Percentiles rank a stretch among this genome's conserved stretches.
Conservation (phyloP, 257 asterid genomes). For the Salvia miltiorrhiza region DNA sequence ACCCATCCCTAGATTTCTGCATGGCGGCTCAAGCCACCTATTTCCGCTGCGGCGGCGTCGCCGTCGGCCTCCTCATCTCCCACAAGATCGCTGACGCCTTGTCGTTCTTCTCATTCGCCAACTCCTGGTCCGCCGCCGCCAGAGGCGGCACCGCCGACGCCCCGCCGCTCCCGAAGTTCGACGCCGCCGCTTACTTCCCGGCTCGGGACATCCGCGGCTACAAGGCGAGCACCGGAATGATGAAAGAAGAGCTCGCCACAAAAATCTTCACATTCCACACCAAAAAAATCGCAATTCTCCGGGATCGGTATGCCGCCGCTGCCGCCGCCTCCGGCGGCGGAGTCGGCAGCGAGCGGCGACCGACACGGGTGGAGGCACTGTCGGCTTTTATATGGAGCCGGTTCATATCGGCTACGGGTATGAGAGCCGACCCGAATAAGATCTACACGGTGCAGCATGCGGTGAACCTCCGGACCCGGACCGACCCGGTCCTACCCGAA, state of each 20-base stretch:
- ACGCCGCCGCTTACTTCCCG: conserved; percentile 38
- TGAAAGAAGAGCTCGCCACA: conserved; percentile 28
- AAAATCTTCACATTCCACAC: conserved; percentile 38
- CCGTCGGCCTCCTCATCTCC: not conserved
- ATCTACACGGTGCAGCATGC: conserved; percentile 32
- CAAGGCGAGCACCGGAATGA: conserved; percentile 19
- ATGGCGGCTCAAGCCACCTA: conserved; percentile 2
- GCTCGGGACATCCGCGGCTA: conserved; percentile 29
- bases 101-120: not conserved
- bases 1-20: not conserved
- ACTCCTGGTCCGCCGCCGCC: not conserved
- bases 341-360: conserved; percentile 21
- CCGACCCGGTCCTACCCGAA: conserved; percentile 37
- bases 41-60: conserved; percentile 9
- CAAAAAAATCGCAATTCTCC: conserved; percentile 26
- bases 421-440: conserved; percentile 25
- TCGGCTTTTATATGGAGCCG: too few species aligned
- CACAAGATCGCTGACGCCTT: conserved; percentile 7
- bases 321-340: too few species aligned
- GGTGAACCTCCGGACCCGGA: conserved; percentile 40
- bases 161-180: conserved; percentile 23
- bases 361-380: conserved; percentile 38
- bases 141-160: not conserved
- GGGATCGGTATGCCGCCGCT: conserved; percentile 26
- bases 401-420: conserved; percentile 16